These are phyloP conservation scores for Casuarina equisetifolia DNA, from an alignment of 306 rosid genomes.

Conservation along the genomic window DNA sequence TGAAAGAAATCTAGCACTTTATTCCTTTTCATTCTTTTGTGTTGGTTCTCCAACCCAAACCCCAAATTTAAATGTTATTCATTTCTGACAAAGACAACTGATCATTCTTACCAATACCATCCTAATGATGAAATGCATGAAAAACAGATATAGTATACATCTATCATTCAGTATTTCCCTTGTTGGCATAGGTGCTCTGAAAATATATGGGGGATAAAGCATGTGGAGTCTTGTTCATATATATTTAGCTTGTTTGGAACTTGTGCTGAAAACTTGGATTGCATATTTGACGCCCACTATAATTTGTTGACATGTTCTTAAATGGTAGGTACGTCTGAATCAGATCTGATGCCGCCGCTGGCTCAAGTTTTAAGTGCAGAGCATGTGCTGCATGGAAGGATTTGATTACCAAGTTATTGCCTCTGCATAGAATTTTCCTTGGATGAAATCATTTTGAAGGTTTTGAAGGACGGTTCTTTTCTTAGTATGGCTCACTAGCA, in stretches of 20 bases:
- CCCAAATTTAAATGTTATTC: neutral
- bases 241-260: conserved; percentile 4
- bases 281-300: neutral
- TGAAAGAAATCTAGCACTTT: too few species aligned
- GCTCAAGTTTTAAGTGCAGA: neutral
- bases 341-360: neutral
- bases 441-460: neutral
- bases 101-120: neutral
- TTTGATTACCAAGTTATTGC: neutral
- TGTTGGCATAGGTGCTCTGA: neutral
- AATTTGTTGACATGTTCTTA: neutral
- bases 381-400: neutral
- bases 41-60: neutral
- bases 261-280: neutral
- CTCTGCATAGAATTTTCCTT: neutral
- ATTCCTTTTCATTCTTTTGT: neutral
- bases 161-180: neutral
- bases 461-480: neutral
- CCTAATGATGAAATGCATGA: neutral
- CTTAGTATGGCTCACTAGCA: neutral
- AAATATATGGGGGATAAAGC: neutral
- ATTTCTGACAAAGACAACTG: neutral
- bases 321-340: neutral
- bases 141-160: neutral
- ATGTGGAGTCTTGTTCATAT: neutral